Percentiles rank a stretch among this genome's conserved stretches.
phyloP scores from a whole-genome alignment of 768 basidiomycete genomes.

The Tylopilus sp. region DNA sequence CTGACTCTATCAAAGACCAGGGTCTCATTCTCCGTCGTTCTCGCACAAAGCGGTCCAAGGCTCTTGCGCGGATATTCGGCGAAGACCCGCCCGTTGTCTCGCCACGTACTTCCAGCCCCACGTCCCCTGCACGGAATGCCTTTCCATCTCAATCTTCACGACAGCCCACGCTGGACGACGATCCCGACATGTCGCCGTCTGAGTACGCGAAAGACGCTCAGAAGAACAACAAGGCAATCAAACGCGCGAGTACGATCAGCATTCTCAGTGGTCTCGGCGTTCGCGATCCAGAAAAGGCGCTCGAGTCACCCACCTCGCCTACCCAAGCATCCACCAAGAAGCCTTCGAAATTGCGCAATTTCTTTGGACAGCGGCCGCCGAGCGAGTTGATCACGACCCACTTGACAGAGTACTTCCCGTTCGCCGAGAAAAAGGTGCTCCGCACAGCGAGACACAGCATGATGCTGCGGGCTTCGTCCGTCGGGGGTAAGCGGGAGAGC shows the following conservation, averaged over 20 bases:
- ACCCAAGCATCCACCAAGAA: slow-evolving; percentile 36
- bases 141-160: slow-evolving; percentile 14
- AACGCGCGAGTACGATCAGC: slow-evolving; percentile 93
- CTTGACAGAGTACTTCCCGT: slow-evolving; percentile 92
- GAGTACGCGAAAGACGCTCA: slow-evolving; percentile 31
- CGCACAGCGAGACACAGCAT: slow-evolving; percentile 89
- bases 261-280: slow-evolving; percentile 93
- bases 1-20: slow-evolving; percentile 74
- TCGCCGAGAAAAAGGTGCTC: slow-evolving; percentile 86
- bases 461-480: slow-evolving; percentile 54
- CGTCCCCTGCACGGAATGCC: slow-evolving; percentile 24
- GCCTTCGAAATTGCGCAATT: slow-evolving; percentile 82
- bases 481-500: slow-evolving; percentile 44
- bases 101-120: slow-evolving; percentile 33
- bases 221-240: slow-evolving; percentile 34
- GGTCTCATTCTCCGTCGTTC: slow-evolving; percentile 72
- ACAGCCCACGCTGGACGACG: slow-evolving; percentile 30
- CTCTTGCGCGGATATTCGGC: slow-evolving; percentile 45
- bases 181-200: slow-evolving; percentile 34
- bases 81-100: slow-evolving; percentile 36
- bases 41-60: slow-evolving; percentile 38
- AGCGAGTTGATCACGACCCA: slow-evolving; percentile 96
- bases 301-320: slow-evolving; percentile 56
- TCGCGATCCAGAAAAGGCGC: slow-evolving; percentile 65
- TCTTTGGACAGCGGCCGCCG: slow-evolving; percentile 97